These are phyloP conservation scores for Fusarium sp. DNA, from an alignment of 2,329 filamentous ascomycete genomes.

Conservation along the genomic window DNA sequence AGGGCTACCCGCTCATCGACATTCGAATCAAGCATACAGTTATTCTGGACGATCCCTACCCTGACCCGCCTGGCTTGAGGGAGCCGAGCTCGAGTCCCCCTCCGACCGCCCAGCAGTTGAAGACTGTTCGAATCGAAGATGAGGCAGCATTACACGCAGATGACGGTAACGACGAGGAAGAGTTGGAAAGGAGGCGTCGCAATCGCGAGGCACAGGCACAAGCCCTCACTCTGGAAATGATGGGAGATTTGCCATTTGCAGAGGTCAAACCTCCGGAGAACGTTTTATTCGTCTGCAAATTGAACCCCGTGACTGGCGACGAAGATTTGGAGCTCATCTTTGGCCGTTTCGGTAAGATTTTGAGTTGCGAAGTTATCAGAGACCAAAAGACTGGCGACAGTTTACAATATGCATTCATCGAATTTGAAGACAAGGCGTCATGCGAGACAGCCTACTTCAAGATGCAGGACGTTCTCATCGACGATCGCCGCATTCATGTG, in stretches of 20 bases:
- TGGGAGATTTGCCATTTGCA: conserved; percentile 95
- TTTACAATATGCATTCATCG: conserved; percentile 96
- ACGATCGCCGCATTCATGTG: conserved; percentile 96
- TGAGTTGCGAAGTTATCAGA: conserved; percentile 95
- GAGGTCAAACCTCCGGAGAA: conserved; percentile 98
- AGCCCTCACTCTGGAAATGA: conserved; percentile 95
- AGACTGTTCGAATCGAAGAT: conserved; percentile 90
- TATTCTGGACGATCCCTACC: conserved; percentile 89
- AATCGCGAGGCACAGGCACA: conserved; percentile 94
- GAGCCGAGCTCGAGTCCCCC: conserved; percentile 83
- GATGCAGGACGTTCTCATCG: conserved; percentile 97
- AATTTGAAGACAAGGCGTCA: conserved; percentile 90
- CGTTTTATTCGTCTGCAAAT: conserved; percentile 96
- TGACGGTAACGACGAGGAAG: conserved; percentile 77
- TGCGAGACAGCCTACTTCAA: conserved; percentile 98
- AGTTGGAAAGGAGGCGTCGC: conserved; percentile 79
- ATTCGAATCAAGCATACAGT: conserved; percentile 95
- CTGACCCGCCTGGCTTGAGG: conserved; percentile 79
- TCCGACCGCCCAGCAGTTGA: conserved; percentile 85
- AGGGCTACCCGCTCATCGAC: conserved; percentile 88
- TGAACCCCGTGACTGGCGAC: conserved; percentile 95
- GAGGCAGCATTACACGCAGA: conserved; percentile 84
- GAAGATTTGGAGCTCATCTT: conserved; percentile 96
- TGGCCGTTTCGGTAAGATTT: conserved; percentile 92
- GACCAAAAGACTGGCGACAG: conserved; percentile 95